Base-by-base conservation (phyloP, 768 basidiomycete genomes). In the Auriculariales sp. region DNA sequence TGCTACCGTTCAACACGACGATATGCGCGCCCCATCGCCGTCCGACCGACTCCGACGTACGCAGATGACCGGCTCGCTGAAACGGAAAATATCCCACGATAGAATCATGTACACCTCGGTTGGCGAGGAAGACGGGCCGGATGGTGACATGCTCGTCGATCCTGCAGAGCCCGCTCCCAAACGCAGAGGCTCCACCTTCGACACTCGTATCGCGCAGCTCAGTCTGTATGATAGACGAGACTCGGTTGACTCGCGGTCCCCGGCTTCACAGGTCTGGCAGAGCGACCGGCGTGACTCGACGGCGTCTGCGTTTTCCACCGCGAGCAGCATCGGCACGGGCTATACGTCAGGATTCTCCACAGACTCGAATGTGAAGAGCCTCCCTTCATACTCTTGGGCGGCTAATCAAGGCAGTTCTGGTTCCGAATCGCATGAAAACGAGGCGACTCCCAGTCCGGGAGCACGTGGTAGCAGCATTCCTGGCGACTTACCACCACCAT, bases 11-110 rank as follows among this genome's bases (percentile, higher is more conserved):
- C 55, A 52, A 49, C 52, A 35, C 46, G 47, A 39, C 52, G 30
- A 31, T 29, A 11, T 30, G 32, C 46, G 46, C 31, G 42, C 49
- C 33, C 47, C 51, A 29, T 35, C 46, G 44, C 28, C 46, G 14
- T 22, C 32, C 19, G 19, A 44, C 19, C 39, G 39, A 24, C 22
- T 44, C 22, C 22, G 19, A 24, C 39, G 39, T 44, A n/a, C 22
- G 39, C 22, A 11, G 22, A 19, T 44, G 39, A 25, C 39, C 19
- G 39, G 39, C 22, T 44, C 39, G 19, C 79, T 77, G 51, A 90
- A 90, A 63, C 76, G 88, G 56, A 91, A 91, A 67, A 81, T 87
- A 71, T 87, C 86, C 22, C 68, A 72, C 54, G 84, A 85, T 69
- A 72, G 75, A 50, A 66, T 66, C 47, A 62, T 62, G 24, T 67